A percentile compares a stretch with the other conserved stretches of the same genome.
phyloP scores from a whole-genome alignment of 169 alveolate species.

The Plasmodium blacklocki region DNA sequence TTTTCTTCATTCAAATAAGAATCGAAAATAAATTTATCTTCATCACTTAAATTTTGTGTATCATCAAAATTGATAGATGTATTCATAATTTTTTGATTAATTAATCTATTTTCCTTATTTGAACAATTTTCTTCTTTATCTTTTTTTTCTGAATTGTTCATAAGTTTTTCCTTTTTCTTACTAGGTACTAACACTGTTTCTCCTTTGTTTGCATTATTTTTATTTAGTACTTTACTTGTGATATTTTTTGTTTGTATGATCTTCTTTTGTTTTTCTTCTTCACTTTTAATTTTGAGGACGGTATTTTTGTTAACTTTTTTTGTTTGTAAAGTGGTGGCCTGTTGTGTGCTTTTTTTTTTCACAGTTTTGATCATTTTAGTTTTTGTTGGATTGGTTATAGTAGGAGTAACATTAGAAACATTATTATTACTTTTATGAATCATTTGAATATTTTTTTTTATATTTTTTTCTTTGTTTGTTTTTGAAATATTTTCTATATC shows the following conservation, averaged over 20 bases:
- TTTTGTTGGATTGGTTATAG: no score
- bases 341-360: no score
- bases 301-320: no score
- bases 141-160: no score
- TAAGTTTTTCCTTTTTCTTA: neutral
- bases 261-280: neutral
- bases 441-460: no score
- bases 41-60: slow-evolving; percentile 57
- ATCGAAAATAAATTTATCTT: slow-evolving; percentile 56
- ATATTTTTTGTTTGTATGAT: slow-evolving; percentile 1
- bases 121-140: slow-evolving; percentile 1
- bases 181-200: neutral
- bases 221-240: neutral
- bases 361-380: no score
- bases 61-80: slow-evolving; percentile 73
- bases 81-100: slow-evolving; percentile 58
- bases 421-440: no score
- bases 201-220: neutral
- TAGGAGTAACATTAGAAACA: no score
- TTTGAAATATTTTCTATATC: no score
- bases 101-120: slow-evolving; percentile 25
- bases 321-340: no score
- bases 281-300: no score
- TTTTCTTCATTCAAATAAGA: slow-evolving; percentile 37
- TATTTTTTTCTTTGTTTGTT: no score